Conservation (phyloP, 2,329 filamentous ascomycete genomes). For the Microdochium nivale region DNA sequence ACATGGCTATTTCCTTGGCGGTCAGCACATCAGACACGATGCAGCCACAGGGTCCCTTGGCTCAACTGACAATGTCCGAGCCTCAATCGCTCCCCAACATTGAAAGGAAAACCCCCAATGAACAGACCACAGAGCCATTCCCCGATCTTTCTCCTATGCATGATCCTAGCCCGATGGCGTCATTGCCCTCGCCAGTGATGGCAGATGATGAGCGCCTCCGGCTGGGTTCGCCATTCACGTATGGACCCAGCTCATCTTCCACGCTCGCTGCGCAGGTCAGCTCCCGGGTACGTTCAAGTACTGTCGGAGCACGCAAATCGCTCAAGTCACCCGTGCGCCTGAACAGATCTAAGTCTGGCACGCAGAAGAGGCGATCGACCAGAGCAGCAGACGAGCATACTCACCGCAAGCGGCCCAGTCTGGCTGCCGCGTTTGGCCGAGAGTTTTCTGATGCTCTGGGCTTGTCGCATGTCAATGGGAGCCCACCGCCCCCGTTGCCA, state of each 20-base stretch:
- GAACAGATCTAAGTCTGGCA: conserved; percentile 39
- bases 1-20: conserved; percentile 55
- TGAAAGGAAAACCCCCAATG: conserved; percentile 2
- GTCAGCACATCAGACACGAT: conserved; percentile 57
- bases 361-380: conserved; percentile 45
- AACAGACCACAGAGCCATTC: conserved; percentile 3
- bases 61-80: conserved; percentile 44
- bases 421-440: conserved; percentile 45
- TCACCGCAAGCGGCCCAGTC: conserved; percentile 45
- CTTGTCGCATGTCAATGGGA: not conserved
- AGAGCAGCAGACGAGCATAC: conserved; percentile 32
- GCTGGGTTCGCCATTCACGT: conserved; percentile 48
- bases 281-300: conserved; percentile 34
- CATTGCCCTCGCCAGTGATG: not conserved
- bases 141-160: not conserved
- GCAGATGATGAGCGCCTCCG: conserved; percentile 21
- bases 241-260: conserved; percentile 51
- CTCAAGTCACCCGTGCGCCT: conserved; percentile 47
- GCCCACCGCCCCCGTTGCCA: not conserved
- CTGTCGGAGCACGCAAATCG: conserved; percentile 37
- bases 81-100: conserved; percentile 12
- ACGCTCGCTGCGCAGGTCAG: conserved; percentile 32
- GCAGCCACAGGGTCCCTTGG: conserved; percentile 53
- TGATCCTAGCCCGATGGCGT: not conserved
- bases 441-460: conserved; percentile 26